Evolutionary conservation across 108 stramenopile genomes (phyloP).

Genomic region (Nannochloropsis oceanica): DNA sequence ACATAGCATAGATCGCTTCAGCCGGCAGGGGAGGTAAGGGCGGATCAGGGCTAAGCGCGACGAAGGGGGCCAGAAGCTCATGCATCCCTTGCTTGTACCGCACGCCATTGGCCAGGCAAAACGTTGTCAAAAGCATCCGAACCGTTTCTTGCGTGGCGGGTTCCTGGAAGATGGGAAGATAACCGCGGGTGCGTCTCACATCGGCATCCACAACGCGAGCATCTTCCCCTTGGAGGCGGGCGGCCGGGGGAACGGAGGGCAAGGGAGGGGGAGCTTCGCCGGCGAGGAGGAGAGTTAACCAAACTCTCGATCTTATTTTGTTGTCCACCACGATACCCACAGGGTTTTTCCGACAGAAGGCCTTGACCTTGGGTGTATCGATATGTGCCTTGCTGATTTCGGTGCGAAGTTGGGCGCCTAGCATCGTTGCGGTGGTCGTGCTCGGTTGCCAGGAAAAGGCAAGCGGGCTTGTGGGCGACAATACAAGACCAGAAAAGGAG

Average conservation of each 20-base stretch:
- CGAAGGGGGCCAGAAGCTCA: conserved; percentile 41
- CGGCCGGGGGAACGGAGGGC: not conserved
- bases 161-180: not conserved
- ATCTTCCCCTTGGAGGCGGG: not conserved
- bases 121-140: conserved; percentile 4
- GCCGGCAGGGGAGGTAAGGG: conserved; percentile 21
- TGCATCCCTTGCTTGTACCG: conserved; percentile 39
- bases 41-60: conserved; percentile 13
- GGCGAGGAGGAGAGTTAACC: not conserved
- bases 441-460: too few species aligned
- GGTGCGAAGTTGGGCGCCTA: not conserved
- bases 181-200: conserved; percentile 7
- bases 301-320: not conserved
- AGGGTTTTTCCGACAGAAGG: not conserved
- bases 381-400: not conserved
- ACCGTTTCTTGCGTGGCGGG: not conserved
- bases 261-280: not conserved
- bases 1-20: conserved; percentile 24
- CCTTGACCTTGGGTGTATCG: not conserved
- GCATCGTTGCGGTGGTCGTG: not conserved
- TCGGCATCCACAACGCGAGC: conserved; percentile 13
- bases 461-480: too few species aligned
- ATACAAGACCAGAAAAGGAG: too few species aligned
- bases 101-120: conserved; percentile 3
- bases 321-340: not conserved